Conservation (phyloP, 345 rosid genomes). For the Linum lewisii region DNA sequence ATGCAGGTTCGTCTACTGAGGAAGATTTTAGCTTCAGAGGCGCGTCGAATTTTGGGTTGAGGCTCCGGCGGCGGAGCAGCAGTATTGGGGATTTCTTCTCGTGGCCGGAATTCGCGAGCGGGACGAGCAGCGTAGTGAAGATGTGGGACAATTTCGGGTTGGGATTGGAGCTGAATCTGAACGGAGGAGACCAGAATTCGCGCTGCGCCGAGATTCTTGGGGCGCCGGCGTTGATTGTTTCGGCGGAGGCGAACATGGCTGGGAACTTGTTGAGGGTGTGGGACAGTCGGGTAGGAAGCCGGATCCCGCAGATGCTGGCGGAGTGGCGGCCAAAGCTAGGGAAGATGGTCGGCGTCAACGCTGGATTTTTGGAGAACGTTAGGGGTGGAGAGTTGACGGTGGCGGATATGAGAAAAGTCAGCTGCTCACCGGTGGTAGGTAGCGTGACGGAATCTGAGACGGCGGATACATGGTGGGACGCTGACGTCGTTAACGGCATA, state of each 20-base stretch:
- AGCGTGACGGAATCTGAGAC: slow-evolving; percentile 28
- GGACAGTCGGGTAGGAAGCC: slow-evolving; percentile 45
- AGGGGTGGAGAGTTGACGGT: slow-evolving; percentile 32
- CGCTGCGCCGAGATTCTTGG: slow-evolving; percentile 15
- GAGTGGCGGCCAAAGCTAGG: slow-evolving; percentile 49
- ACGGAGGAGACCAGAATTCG: slow-evolving; percentile 7
- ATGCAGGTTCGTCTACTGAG: slow-evolving; percentile 5
- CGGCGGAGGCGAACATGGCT: slow-evolving; percentile 23
- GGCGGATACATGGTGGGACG: slow-evolving; percentile 44
- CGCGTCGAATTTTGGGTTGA: slow-evolving; percentile 19
- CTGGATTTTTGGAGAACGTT: slow-evolving; percentile 22
- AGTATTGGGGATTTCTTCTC: slow-evolving; percentile 38
- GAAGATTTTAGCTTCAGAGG: slow-evolving; percentile 40
- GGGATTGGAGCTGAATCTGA: slow-evolving; percentile 26
- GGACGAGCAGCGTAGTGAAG: slow-evolving; percentile 46
- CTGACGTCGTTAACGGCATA: slow-evolving; percentile 36
- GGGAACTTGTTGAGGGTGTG: slow-evolving; percentile 36
- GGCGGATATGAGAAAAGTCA: slow-evolving; percentile 50
- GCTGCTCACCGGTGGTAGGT: slow-evolving; percentile 29
- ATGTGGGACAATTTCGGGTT: slow-evolving; percentile 45
- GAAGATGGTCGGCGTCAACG: slow-evolving; percentile 22
- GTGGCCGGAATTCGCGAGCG: slow-evolving; percentile 31
- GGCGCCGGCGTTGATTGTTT: slow-evolving; percentile 31
- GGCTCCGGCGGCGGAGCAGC: slow-evolving; percentile 29
- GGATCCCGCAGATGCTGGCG: slow-evolving; percentile 45